Percentiles rank a stretch among this genome's conserved stretches.
phyloP scores from a whole-genome alignment of 495 filamentous ascomycete genomes.

The Hypoxylon fragiforme region DNA sequence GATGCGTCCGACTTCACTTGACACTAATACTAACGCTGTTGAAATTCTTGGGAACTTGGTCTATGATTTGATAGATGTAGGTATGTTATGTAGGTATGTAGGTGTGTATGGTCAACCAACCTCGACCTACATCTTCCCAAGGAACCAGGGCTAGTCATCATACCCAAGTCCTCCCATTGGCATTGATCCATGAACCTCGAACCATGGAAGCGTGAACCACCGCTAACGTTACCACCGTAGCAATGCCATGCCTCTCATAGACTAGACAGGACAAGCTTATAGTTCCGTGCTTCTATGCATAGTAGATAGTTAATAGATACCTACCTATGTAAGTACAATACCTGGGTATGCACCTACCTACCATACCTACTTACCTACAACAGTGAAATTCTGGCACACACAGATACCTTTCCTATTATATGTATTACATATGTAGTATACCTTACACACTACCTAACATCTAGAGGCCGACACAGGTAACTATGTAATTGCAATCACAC shows the following conservation, averaged over 20 bases:
- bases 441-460: slow-evolving; percentile 1
- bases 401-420: no score
- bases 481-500: slow-evolving; percentile 34
- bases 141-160: not conserved
- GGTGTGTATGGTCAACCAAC: slow-evolving; percentile 10
- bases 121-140: slow-evolving; percentile 11
- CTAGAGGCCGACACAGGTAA: slow-evolving; percentile 21
- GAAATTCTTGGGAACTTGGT: no score
- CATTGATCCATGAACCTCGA: slow-evolving; percentile 31
- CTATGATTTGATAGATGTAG: not conserved
- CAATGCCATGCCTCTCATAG: slow-evolving; percentile 24
- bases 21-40: not conserved
- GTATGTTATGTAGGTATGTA: not conserved
- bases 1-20: no score
- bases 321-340: not conserved
- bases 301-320: not conserved
- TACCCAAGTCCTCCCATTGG: slow-evolving; percentile 20
- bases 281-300: slow-evolving; percentile 15
- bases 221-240: slow-evolving; percentile 32
- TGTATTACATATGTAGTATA: no score
- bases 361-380: not conserved
- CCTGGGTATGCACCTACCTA: not conserved
- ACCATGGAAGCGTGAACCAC: slow-evolving; percentile 35
- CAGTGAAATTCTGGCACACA: no score
- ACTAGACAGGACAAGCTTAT: slow-evolving; percentile 13